phyloP scores from a whole-genome alignment of 2,329 filamentous ascomycete genomes.

The Epichloe aotearoae region DNA sequence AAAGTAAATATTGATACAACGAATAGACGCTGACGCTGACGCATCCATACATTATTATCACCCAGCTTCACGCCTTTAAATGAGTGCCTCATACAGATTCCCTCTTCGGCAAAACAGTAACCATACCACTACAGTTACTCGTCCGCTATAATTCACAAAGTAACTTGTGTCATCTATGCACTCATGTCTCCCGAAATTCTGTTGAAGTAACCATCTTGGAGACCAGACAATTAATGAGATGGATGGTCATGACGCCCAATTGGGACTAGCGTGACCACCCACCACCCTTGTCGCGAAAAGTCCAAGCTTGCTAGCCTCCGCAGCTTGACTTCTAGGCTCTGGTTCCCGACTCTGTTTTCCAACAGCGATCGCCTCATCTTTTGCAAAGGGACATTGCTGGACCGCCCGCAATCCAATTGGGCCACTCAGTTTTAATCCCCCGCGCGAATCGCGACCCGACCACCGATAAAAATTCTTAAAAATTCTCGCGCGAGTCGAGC shows the following conservation, averaged over 20 bases:
- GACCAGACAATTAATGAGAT: background rate
- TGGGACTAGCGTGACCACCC: conserved; percentile 18
- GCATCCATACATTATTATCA: background rate
- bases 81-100: too few relatives aligned
- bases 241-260: conserved; percentile 19
- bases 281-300: conserved; percentile 5
- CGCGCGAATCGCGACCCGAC: background rate
- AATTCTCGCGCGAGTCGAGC: background rate
- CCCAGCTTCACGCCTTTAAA: background rate
- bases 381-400: background rate
- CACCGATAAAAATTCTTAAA: background rate
- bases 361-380: background rate
- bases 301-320: conserved; percentile 6
- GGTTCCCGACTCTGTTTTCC: background rate
- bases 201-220: background rate
- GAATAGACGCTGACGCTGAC: background rate
- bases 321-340: background rate
- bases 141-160: too few relatives aligned
- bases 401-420: background rate
- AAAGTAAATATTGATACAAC: background rate
- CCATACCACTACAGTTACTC: too few relatives aligned
- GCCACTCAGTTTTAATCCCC: background rate
- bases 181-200: background rate
- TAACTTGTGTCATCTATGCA: too few relatives aligned
- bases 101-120: too few relatives aligned